Evolutionary conservation across 495 filamentous ascomycete genomes (phyloP).

Genomic region (Gamarada debralockiae): DNA sequence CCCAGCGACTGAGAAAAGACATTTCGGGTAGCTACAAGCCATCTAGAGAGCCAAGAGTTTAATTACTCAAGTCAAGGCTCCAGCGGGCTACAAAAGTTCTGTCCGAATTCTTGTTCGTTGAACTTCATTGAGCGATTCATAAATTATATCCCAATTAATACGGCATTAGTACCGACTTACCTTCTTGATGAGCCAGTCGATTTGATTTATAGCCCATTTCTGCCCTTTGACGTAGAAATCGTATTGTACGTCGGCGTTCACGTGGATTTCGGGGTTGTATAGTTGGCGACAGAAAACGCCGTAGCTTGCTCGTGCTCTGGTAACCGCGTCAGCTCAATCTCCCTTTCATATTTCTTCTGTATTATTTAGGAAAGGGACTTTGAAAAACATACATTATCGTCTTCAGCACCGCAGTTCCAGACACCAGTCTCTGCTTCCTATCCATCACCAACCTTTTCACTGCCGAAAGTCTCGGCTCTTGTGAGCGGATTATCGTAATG

Average conservation of each 20-base stretch:
- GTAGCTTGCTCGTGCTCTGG: slow-evolving; percentile 53
- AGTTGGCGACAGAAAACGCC: slow-evolving; percentile 45
- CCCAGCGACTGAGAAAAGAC: no score
- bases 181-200: slow-evolving; percentile 56
- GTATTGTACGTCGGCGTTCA: slow-evolving; percentile 33
- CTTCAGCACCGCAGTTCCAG: slow-evolving; percentile 36
- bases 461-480: slow-evolving; percentile 54
- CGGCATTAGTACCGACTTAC: no score
- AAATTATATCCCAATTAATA: no score
- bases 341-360: no score
- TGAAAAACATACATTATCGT: not conserved
- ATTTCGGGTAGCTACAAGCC: no score
- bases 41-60: no score
- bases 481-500: slow-evolving; percentile 42
- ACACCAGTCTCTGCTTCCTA: slow-evolving; percentile 43
- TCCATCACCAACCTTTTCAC: slow-evolving; percentile 53
- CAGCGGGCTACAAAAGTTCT: no score
- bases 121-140: no score
- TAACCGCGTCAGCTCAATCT: slow-evolving; percentile 20
- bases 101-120: no score
- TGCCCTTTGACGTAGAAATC: slow-evolving; percentile 41
- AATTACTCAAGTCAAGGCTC: no score
- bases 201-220: slow-evolving; percentile 45
- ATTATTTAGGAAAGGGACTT: no score
- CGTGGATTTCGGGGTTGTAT: slow-evolving; percentile 42